Evolutionary conservation across 768 basidiomycete genomes (phyloP), one percentile per base, ranked within the genome.

Genomic region (Infundibulicybe gibba): DNA sequence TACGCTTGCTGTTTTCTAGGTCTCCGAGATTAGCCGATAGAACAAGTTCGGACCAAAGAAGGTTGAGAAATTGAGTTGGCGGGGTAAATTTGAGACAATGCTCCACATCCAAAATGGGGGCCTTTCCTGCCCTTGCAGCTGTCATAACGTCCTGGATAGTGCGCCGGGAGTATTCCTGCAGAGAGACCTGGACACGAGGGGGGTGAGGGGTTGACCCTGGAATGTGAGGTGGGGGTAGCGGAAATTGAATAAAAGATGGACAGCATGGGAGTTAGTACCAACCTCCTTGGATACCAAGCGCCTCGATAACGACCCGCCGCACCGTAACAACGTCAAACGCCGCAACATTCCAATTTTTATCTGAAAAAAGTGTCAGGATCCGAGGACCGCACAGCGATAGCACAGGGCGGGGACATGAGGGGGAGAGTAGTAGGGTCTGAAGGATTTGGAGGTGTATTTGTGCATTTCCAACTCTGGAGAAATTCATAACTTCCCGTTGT

Each of bases 11-110:
- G 14, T 71, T 73, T 49, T 89, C 87, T 37, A 77, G 69, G 49
- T 83, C 81, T 30, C 81, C 80, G 6, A 77, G 68, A 50, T 66
- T 76, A 15, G 81, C 77, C 2, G 78, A 68, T 17, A 66, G 60
- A 25, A 70, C 62, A 30, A 89, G 63, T 57, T 89, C 85, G 12
- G 69, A 66, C 88, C 89, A 92, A n/a, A 90, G 67, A 1, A 77
- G 56, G 19, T 74, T 62, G 32, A 91, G 71, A 55, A 91, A 89
- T 49, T 76, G 72, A 6, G 76, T 74, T 3, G 85, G 80, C 3
- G 80, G 64, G 1, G 70, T 67, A 47, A 79, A 63, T 37, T 75
- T 75, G n/a, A 89, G 69, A 54, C 83, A 87, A 20, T 79, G 75
- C 41, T 80, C 73, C 32, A 90, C 69, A 54, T 90, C 84, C 44